Evolutionary conservation across 805 yeast species (phyloP), one percentile per base, ranked within the genome.

Genomic region (Nakazawaea ernobii): DNA sequence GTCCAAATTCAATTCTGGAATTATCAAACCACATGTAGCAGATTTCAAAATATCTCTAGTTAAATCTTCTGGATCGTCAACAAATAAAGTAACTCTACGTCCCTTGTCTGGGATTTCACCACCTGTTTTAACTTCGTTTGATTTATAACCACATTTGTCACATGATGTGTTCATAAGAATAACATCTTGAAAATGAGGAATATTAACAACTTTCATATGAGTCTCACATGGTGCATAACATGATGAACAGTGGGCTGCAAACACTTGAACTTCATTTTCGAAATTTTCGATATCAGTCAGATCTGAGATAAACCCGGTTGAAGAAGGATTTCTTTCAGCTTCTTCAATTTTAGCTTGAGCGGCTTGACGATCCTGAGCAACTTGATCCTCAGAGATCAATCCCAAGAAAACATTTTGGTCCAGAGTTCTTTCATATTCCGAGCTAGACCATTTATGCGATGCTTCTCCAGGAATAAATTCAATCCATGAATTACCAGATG

Each of bases 151-250:
- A 69, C 99, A 94, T 53, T 79, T 69, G 30, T 84, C 91, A 70
- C 99, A 94, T 1, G 79, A 82, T 1, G 99, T 94, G 42, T 95
- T 85, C 99, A 94, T 94, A 58, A 94, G 79, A 50, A 94, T 85
- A 36, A 94, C 99, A 55, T 94, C 98, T 69, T 92, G 91, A 77
- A 94, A 94, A 68, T 94, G 98, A 17, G 99, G 99, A 55, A 94
- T 94, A 64, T 89, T 84, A 20, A 94, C 96, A 35, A 90, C 79
- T 70, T 94, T 94, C 99, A 94, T 94, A 62, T 91, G 95, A 2
- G 99, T 94, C 48, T 81, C 87, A 65, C 96, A 86, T 10, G 82
- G 80, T 49, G 77, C 77, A 55, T 74, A 78, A 67, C 99, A 94
- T 15, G 94, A 78, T 8, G 98, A 92, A 67, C 99, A 94, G 8